A percentile compares a stretch with the other conserved stretches of the same genome.
Conservation (phyloP, 108 stramenopile genomes). For the Conticribra weissflogii region DNA sequence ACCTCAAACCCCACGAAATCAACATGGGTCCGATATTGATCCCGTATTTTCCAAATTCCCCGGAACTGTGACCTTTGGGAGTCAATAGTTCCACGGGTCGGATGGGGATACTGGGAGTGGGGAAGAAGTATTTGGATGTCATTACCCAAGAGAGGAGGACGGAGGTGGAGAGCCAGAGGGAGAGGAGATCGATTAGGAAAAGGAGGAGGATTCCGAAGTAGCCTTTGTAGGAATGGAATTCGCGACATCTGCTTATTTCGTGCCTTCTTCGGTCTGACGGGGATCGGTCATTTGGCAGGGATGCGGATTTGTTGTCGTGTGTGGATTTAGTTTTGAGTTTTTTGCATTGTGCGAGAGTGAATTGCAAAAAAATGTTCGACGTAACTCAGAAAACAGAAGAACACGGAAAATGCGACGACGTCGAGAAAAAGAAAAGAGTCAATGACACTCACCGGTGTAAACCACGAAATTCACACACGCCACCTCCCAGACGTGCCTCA, state of each 20-base stretch:
- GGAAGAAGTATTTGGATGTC: constrained; percentile 79
- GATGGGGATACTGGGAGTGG: constrained; percentile 69
- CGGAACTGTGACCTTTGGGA: constrained; percentile 47
- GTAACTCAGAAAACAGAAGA: no score
- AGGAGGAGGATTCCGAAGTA: constrained; percentile 68
- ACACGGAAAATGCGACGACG: no score
- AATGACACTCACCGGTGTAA: constrained; percentile 52
- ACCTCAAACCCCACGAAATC: constrained; percentile 78
- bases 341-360: no score
- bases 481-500: constrained; percentile 64
- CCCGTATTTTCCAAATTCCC: constrained; percentile 66
- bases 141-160: constrained; percentile 79
- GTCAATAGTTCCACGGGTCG: constrained; percentile 79
- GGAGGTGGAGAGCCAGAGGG: constrained; percentile 75
- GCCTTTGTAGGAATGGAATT: constrained; percentile 58
- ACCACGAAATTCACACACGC: constrained; percentile 81
- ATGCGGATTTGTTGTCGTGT: not conserved
- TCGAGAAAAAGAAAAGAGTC: no score
- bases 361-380: no score
- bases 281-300: not conserved
- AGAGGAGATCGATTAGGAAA: constrained; percentile 64
- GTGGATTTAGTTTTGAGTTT: not conserved
- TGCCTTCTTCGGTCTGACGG: constrained; percentile 63
- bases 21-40: constrained; percentile 89
- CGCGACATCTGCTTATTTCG: constrained; percentile 67